Conservation (phyloP, 2,329 filamentous ascomycete species). For the Daldinia sp. region DNA sequence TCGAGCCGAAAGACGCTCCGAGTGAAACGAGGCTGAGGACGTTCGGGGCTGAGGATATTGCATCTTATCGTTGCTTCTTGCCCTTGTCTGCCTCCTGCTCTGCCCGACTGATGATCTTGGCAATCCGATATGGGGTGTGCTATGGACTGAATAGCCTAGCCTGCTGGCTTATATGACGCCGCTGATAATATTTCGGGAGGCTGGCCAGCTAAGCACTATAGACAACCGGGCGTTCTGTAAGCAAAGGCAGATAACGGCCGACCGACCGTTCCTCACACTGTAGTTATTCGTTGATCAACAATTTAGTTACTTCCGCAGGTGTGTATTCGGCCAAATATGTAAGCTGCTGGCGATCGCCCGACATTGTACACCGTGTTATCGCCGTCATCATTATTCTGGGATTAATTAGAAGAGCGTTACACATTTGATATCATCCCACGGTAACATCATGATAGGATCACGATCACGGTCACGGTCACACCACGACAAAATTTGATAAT, state of each 20-base stretch:
- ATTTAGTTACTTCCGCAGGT: not conserved
- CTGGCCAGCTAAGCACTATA: not conserved
- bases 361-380: not conserved
- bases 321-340: not conserved
- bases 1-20: not conserved
- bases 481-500: constrained; percentile 1
- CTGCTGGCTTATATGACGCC: constrained; percentile 2
- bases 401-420: constrained; percentile 8
- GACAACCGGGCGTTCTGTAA: not conserved
- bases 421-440: constrained; percentile 2
- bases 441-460: constrained; percentile 13
- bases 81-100: constrained; percentile 1
- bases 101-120: constrained; percentile 9
- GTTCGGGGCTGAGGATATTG: not conserved
- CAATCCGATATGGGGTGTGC: constrained; percentile 21
- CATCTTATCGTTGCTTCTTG: constrained; percentile 4
- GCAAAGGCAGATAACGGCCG: not conserved
- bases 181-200: constrained; percentile 1
- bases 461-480: constrained; percentile 5
- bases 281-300: not conserved
- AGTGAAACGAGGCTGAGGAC: constrained; percentile 10
- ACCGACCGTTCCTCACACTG: not conserved
- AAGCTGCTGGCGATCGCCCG: not conserved
- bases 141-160: constrained; percentile 4
- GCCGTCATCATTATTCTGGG: no score